Evolutionary conservation across 2,329 filamentous ascomycete species (phyloP).

Genomic region (Geoglossum cookeanum): DNA sequence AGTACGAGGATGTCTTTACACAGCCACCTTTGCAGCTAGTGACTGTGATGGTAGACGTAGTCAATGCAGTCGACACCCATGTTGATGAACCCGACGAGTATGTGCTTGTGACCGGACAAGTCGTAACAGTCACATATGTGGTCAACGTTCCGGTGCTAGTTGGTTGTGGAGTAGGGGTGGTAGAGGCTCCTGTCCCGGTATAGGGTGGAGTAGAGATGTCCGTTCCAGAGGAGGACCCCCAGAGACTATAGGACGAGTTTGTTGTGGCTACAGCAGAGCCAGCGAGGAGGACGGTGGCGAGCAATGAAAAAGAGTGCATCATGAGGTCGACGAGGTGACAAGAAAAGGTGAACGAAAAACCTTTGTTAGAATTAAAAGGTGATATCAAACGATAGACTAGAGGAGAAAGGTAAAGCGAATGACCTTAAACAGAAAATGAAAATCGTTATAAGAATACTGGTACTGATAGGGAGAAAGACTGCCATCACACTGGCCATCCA

Average conservation of each 20-base stretch:
- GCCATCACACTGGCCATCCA: background rate
- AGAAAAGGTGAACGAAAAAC: background rate
- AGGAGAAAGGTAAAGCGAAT: background rate
- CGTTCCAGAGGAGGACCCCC: background rate
- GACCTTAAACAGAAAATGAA: background rate
- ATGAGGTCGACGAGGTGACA: background rate
- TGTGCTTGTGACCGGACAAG: constrained; percentile 16
- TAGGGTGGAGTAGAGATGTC: background rate
- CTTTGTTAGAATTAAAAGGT: background rate
- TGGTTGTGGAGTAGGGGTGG: background rate
- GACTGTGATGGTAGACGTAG: constrained; percentile 20
- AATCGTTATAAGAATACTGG: background rate
- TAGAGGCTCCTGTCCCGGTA: background rate
- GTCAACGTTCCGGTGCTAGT: background rate
- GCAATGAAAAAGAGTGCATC: background rate
- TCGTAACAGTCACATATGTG: constrained; percentile 12
- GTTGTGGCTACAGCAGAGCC: constrained; percentile 1
- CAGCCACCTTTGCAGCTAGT: constrained; percentile 16
- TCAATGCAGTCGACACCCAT: constrained; percentile 6
- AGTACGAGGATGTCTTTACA: background rate
- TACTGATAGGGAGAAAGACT: background rate
- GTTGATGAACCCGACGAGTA: constrained; percentile 10
- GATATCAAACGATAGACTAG: background rate
- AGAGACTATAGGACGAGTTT: background rate
- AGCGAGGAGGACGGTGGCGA: background rate